A percentile compares a stretch with the other conserved stretches of the same genome.
These are phyloP conservation scores for Pythium scleroteichum DNA, from an alignment of 352 stramenopile genomes.

Conservation along the genomic window DNA sequence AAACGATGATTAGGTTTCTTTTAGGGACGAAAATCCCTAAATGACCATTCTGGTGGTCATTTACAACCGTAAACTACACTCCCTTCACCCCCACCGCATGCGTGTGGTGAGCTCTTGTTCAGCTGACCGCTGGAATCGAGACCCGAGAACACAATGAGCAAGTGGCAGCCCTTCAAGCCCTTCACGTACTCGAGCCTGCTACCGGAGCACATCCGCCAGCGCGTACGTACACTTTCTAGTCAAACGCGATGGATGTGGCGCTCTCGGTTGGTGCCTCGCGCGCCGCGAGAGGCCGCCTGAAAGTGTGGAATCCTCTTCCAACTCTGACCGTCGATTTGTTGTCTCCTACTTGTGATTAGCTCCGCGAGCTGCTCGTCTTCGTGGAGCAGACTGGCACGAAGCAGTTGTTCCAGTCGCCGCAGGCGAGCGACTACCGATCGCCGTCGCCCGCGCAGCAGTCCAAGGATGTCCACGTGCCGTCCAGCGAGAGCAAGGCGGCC, in stretches of 20 bases:
- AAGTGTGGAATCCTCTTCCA: not conserved
- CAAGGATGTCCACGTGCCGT: conserved; percentile 68
- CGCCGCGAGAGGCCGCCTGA: not conserved
- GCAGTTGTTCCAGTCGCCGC: conserved; percentile 73
- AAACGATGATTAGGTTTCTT: too few species aligned
- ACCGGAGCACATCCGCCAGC: conserved; percentile 64
- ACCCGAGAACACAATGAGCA: conserved; percentile 51
- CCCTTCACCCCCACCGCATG: not conserved
- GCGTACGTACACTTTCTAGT: conserved; percentile 33
- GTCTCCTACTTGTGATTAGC: conserved; percentile 28
- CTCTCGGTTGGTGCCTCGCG: not conserved
- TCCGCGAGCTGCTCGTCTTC: conserved; percentile 83
- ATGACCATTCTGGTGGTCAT: conserved; percentile 29
- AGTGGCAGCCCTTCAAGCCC: conserved; percentile 84
- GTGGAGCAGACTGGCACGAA: conserved; percentile 72
- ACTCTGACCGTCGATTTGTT: not conserved
- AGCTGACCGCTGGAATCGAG: conserved; percentile 19
- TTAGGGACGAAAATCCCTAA: conserved; percentile 11
- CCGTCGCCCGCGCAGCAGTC: conserved; percentile 74
- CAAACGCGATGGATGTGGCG: not conserved
- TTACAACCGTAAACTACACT: conserved; percentile 18
- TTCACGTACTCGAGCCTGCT: conserved; percentile 78
- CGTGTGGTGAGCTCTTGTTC: conserved; percentile 24
- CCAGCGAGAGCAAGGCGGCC: conserved; percentile 67
- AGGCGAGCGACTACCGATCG: conserved; percentile 66